Evolutionary conservation across 495 filamentous ascomycete species (phyloP).

Genomic region (Hypomontagnella submonticulosa): DNA sequence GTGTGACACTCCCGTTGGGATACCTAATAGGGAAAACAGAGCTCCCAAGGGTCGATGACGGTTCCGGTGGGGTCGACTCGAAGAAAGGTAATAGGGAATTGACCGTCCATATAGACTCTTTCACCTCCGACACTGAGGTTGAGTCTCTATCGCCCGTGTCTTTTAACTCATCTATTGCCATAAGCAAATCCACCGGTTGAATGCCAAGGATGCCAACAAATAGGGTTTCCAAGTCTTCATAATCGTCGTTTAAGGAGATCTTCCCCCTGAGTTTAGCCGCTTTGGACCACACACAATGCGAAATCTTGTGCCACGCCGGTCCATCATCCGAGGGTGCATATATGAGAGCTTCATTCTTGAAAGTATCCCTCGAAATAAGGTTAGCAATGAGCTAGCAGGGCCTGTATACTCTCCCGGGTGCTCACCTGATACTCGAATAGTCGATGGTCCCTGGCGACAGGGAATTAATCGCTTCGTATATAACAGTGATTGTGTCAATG

Average conservation of each 20-base stretch:
- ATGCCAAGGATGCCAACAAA: slow-evolving; percentile 53
- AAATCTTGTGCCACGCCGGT: slow-evolving; percentile 47
- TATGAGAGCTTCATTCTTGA: slow-evolving; percentile 46
- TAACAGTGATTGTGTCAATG: background rate
- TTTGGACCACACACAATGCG: slow-evolving; percentile 56
- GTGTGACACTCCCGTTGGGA: slow-evolving; percentile 24
- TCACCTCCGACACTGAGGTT: no score
- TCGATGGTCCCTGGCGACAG: background rate
- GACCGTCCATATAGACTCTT: no score
- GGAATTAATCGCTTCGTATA: slow-evolving; percentile 1
- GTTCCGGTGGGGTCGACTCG: no score
- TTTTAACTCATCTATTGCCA: no score
- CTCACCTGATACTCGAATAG: slow-evolving; percentile 15
- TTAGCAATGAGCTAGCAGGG: no score
- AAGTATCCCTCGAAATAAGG: slow-evolving; percentile 33
- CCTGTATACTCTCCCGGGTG: background rate
- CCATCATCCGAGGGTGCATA: slow-evolving; percentile 28
- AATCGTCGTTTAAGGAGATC: slow-evolving; percentile 31
- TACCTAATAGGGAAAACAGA: slow-evolving; percentile 48
- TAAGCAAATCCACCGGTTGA: slow-evolving; percentile 1
- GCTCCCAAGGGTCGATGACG: slow-evolving; percentile 14
- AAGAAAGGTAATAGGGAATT: no score
- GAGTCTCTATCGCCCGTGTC: no score
- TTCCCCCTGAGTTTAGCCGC: slow-evolving; percentile 51
- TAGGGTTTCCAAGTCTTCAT: slow-evolving; percentile 46